Percentiles rank a stretch among this genome's conserved stretches.
Conservation (phyloP, 768 basidiomycete species). For the Amanita molliuscula region DNA sequence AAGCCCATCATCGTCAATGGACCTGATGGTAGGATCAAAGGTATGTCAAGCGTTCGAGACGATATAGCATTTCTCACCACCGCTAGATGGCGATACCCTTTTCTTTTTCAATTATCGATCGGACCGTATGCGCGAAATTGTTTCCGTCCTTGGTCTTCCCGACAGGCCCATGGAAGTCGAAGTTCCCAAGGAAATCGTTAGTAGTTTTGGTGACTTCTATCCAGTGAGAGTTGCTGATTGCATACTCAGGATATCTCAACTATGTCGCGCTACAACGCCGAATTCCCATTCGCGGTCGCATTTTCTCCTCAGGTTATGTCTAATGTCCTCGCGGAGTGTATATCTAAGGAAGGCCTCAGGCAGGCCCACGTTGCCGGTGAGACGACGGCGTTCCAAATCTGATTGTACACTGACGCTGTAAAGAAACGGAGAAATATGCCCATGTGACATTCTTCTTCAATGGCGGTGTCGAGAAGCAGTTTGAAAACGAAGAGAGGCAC, state of each 20-base stretch:
- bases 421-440: constrained; percentile 94
- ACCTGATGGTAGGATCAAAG: constrained; percentile 69
- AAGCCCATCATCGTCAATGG: constrained; percentile 89
- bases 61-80: not conserved
- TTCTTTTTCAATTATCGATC: constrained; percentile 99
- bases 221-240: not conserved
- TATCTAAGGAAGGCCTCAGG: constrained; percentile 65
- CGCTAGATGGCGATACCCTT: constrained; percentile 70
- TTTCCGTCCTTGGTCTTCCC: constrained; percentile 66
- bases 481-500: constrained; percentile 67
- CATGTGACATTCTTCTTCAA: constrained; percentile 99
- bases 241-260: constrained; percentile 66
- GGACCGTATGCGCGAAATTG: constrained; percentile 91
- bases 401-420: not conserved
- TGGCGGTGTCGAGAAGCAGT: constrained; percentile 92
- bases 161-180: constrained; percentile 80
- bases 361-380: constrained; percentile 72
- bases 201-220: constrained; percentile 14
- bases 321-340: constrained; percentile 91
- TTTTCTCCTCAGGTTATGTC: constrained; percentile 94
- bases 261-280: constrained; percentile 89
- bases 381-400: not conserved
- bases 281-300: constrained; percentile 82
- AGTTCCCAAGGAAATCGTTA: constrained; percentile 71
- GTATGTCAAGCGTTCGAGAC: constrained; percentile 24